Conservation (phyloP, 306 rosid genomes). For the Prunus davidiana region DNA sequence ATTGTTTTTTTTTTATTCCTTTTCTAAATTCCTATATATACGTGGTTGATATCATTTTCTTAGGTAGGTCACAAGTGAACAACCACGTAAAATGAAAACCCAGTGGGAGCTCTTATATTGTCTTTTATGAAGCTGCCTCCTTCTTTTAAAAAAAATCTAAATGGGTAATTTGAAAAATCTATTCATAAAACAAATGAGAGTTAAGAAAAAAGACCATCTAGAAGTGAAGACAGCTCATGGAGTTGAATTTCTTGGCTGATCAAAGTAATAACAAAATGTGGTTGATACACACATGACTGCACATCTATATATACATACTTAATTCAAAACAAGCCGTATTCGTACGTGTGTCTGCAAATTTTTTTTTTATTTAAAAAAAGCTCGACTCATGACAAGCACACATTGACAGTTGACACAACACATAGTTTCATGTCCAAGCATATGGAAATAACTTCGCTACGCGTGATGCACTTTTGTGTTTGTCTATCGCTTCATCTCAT, state of each 20-base stretch:
- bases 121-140: neutral
- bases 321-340: neutral
- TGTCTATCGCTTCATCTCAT: too few relatives aligned
- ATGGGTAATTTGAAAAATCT: neutral
- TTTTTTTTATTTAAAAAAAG: neutral
- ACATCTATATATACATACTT: neutral
- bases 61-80: neutral
- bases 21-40: too few relatives aligned
- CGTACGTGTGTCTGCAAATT: neutral
- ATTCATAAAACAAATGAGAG: neutral
- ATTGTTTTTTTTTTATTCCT: too few relatives aligned
- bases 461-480: too few relatives aligned
- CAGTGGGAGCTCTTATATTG: neutral
- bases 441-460: too few relatives aligned
- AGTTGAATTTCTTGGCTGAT: constrained; percentile 7
- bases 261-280: neutral
- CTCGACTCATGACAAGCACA: neutral
- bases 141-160: too few relatives aligned
- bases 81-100: neutral
- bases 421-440: neutral
- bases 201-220: constrained; percentile 14
- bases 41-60: too few relatives aligned
- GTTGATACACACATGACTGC: neutral
- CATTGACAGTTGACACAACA: neutral
- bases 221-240: constrained; percentile 7